Evolutionary conservation across 768 basidiomycete genomes (phyloP).

Genomic region (Russula foetens): DNA sequence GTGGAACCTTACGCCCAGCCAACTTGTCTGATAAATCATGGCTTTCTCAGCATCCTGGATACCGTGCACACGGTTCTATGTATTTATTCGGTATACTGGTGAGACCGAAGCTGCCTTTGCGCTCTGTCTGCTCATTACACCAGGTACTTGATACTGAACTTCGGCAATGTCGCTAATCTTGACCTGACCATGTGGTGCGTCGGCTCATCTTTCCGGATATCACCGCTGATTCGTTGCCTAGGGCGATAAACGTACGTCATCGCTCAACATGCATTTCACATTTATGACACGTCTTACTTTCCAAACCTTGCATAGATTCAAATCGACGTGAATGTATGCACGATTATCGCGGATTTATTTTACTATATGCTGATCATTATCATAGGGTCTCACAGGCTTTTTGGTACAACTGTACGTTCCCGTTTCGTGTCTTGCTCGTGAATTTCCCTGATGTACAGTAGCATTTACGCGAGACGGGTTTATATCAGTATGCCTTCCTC

Average conservation of each 20-base stretch:
- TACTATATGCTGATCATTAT: too few species aligned
- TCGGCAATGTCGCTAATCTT: slow-evolving; percentile 31
- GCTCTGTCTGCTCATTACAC: neutral
- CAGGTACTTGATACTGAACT: slow-evolving; percentile 43
- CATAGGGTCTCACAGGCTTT: neutral
- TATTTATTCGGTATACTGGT: slow-evolving; percentile 39
- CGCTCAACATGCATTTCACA: neutral
- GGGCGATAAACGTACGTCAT: slow-evolving; percentile 22
- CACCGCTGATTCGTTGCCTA: neutral
- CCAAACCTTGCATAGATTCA: neutral
- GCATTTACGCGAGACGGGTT: slow-evolving; percentile 4
- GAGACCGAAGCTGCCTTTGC: neutral
- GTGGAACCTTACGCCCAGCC: neutral
- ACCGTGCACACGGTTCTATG: slow-evolving; percentile 37
- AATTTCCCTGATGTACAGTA: neutral
- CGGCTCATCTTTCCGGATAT: neutral
- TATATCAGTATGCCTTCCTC: neutral
- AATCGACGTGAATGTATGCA: neutral
- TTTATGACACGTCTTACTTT: slow-evolving; percentile 20
- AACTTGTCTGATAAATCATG: too few species aligned
- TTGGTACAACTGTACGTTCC: neutral
- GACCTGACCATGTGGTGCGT: slow-evolving; percentile 35
- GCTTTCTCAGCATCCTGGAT: slow-evolving; percentile 32
- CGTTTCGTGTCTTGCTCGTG: neutral
- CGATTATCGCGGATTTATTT: neutral